phyloP scores from a whole-genome alignment of 2,329 filamentous ascomycete genomes.

The Hymenoscyphus fructigenus region DNA sequence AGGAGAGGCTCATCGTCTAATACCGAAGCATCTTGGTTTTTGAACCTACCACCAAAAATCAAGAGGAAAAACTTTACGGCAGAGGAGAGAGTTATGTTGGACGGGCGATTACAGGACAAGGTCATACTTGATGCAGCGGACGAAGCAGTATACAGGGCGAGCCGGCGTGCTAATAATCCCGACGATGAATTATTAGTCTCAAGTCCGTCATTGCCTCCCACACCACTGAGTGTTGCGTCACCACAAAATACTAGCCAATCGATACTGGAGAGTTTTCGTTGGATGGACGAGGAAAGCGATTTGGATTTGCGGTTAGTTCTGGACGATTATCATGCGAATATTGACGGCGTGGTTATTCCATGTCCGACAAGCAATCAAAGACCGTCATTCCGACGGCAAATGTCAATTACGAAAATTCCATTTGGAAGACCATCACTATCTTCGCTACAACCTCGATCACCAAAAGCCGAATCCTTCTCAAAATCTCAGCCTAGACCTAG shows the following conservation, averaged over 20 bases:
- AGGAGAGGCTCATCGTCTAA: constrained; percentile 43
- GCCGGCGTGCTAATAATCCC: constrained; percentile 40
- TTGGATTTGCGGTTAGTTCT: constrained; percentile 66
- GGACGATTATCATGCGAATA: constrained; percentile 68
- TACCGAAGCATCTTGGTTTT: constrained; percentile 66
- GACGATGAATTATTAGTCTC: background rate
- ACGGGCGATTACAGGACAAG: constrained; percentile 50
- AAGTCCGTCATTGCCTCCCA: background rate
- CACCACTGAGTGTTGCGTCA: constrained; percentile 18
- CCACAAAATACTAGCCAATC: constrained; percentile 6
- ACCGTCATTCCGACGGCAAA: constrained; percentile 66
- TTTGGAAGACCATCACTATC: constrained; percentile 54
- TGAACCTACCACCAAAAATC: constrained; percentile 70
- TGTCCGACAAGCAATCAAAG: constrained; percentile 46
- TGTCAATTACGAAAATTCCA: constrained; percentile 69
- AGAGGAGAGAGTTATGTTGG: constrained; percentile 67
- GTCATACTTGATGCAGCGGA: constrained; percentile 58
- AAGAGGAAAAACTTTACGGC: constrained; percentile 67
- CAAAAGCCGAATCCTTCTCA: constrained; percentile 32
- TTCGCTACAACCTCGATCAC: constrained; percentile 34
- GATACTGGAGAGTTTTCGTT: constrained; percentile 63
- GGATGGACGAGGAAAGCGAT: constrained; percentile 71
- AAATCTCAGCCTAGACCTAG: constrained; percentile 15
- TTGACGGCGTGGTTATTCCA: constrained; percentile 52
- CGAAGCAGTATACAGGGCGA: constrained; percentile 53